These are phyloP conservation scores for Penicillium canariense DNA, from an alignment of 495 filamentous ascomycete species.

Conservation along the genomic window DNA sequence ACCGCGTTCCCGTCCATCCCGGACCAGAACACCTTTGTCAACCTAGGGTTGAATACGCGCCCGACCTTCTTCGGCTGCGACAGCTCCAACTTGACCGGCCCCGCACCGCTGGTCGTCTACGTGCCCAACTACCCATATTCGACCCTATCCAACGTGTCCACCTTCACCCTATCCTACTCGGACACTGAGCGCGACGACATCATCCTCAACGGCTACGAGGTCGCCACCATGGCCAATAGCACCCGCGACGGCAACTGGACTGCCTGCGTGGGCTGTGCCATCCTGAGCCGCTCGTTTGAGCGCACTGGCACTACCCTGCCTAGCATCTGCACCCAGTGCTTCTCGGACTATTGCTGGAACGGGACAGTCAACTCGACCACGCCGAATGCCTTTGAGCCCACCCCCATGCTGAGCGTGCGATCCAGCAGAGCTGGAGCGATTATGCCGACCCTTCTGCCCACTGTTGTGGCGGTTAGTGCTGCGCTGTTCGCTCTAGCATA, in stretches of 20 bases:
- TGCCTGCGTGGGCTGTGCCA: conserved; percentile 81
- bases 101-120: conserved; percentile 78
- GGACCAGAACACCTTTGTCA: conserved; percentile 81
- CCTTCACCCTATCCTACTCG: conserved; percentile 63
- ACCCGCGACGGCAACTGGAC: conserved; percentile 71
- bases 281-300: conserved; percentile 71
- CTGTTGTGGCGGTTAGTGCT: neutral
- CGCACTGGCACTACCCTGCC: conserved; percentile 64
- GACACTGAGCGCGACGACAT: conserved; percentile 66
- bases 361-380: conserved; percentile 33
- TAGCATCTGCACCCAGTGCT: conserved; percentile 68
- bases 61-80: conserved; percentile 96
- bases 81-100: conserved; percentile 52
- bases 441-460: neutral
- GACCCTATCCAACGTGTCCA: conserved; percentile 68
- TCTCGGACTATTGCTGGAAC: conserved; percentile 76
- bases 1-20: conserved; percentile 83
- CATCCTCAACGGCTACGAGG: conserved; percentile 79
- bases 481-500: neutral
- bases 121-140: conserved; percentile 85
- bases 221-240: conserved; percentile 77
- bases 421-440: neutral
- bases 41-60: conserved; percentile 76
- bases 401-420: conserved; percentile 18
- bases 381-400: conserved; percentile 32